phyloP scores from a whole-genome alignment of 768 basidiomycete genomes.

The Collybiopsis luxurians region DNA sequence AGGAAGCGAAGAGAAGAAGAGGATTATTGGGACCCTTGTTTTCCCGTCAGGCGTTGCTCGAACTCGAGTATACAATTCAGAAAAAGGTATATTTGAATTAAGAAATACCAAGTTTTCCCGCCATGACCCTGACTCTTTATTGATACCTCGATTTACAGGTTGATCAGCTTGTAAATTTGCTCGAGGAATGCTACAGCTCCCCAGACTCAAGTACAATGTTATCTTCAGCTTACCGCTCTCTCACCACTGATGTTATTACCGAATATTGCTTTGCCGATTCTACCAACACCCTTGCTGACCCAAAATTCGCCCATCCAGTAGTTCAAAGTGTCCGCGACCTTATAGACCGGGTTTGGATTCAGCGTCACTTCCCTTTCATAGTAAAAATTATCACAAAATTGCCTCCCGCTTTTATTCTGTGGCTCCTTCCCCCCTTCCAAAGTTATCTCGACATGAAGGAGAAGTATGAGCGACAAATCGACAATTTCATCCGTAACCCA shows the following conservation, averaged over 20 bases:
- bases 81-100: too few species aligned
- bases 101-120: neutral
- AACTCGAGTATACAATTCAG: conserved; percentile 26
- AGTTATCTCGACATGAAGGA: conserved; percentile 14
- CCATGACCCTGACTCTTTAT: neutral
- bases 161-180: conserved; percentile 17
- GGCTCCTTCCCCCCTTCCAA: conserved; percentile 14
- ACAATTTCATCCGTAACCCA: conserved; percentile 23
- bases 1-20: conserved; percentile 8
- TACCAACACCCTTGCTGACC: conserved; percentile 16
- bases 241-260: conserved; percentile 28
- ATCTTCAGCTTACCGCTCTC: conserved; percentile 15
- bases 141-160: conserved; percentile 12
- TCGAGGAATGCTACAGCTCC: neutral
- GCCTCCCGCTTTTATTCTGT: conserved; percentile 15
- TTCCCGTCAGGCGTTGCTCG: conserved; percentile 7
- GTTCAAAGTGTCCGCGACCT: conserved; percentile 18
- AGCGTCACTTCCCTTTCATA: conserved; percentile 22
- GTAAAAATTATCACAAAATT: conserved; percentile 11
- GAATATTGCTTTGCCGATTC: conserved; percentile 28
- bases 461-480: conserved; percentile 19
- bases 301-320: conserved; percentile 13
- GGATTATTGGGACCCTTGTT: too few species aligned
- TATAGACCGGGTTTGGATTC: conserved; percentile 2
- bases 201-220: conserved; percentile 13